Base-by-base conservation (phyloP, 192 early-diverging fungal species). In the Gigaspora rosea region DNA sequence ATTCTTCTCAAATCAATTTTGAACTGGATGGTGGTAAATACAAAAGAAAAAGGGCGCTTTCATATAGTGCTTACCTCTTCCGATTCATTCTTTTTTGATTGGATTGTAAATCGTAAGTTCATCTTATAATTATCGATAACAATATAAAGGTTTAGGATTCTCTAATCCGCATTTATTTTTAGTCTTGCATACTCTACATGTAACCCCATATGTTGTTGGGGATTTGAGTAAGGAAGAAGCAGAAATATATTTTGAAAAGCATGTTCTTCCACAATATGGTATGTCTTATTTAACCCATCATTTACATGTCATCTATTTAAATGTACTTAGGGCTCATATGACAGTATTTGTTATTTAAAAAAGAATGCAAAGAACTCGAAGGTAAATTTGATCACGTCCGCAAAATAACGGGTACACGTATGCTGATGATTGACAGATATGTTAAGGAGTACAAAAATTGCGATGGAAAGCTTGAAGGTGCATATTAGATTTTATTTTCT, bases 221-320 rank as follows among this genome's bases (percentile, higher is more conserved):
- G 68, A 71, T 71, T 51, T 71, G 68, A 71, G 68, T 35, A 71
- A 27, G 48, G 50, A 71, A 49, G 68, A 71, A 52, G 68, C 68
- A 0, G 3, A 71, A 71, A 20, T 51, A 71, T 71, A 71, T 71
- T 71, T 71, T 71, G 49, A 71, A 71, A 22, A 22, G 22, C 68
- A 54, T 50, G 10, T 52, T 70, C 68, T 70, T 27, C 68, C 68
- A 22, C 49, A 3, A 52, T 70, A 51, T 70, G 68, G 68, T 70
- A 70, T 52, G 49, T 27, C 47, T 70, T 68, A 70, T 8, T 70
- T n/a, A 70, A 49, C 48, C 7, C n/a, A 49, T n/a, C n/a, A n/a
- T n/a, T n/a, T n/a, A n/a, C n/a, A n/a, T n/a, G n/a, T n/a, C n/a
- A n/a, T 70, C 27, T 51, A 51, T 13, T 51, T 11, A 51, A 10